These are phyloP conservation scores for Ramaria rubella DNA, from an alignment of 768 basidiomycete genomes.

Conservation along the genomic window DNA sequence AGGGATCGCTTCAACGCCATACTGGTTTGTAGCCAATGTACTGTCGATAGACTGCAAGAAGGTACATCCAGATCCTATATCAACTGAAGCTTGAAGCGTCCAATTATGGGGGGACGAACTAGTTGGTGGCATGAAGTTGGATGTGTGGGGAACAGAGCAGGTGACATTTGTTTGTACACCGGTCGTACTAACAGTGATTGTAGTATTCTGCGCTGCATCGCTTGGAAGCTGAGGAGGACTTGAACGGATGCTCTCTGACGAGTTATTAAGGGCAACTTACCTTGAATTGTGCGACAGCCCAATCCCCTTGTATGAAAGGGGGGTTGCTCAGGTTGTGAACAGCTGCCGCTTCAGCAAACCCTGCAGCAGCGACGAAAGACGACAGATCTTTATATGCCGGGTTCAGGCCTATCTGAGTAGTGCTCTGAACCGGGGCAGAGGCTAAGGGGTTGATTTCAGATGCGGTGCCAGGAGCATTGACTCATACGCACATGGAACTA, in stretches of 20 bases:
- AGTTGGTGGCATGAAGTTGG: constrained; percentile 24
- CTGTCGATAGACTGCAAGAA: constrained; percentile 33
- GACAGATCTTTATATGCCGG: constrained; percentile 40
- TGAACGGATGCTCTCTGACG: background rate
- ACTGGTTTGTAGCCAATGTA: constrained; percentile 37
- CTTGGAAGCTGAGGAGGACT: constrained; percentile 34
- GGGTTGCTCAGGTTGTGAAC: constrained; percentile 46
- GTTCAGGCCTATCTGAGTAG: constrained; percentile 38
- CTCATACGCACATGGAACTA: background rate
- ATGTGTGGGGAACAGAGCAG: constrained; percentile 31
- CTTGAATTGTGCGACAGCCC: constrained; percentile 49
- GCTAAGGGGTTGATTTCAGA: background rate
- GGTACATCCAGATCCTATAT: constrained; percentile 36
- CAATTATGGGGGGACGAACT: constrained; percentile 25
- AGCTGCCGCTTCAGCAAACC: constrained; percentile 43
- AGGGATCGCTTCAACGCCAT: constrained; percentile 38
- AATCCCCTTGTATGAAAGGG: constrained; percentile 44
- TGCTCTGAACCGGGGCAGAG: constrained; percentile 31
- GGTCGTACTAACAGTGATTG: constrained; percentile 45
- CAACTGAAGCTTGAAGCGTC: constrained; percentile 32
- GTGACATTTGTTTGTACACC: constrained; percentile 42
- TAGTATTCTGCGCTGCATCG: constrained; percentile 42
- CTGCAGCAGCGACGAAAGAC: constrained; percentile 54
- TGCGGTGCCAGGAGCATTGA: background rate
- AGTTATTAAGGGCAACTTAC: constrained; percentile 23